Conservation (phyloP, 2,329 filamentous ascomycete species). For the Sclerotinia glacialis region DNA sequence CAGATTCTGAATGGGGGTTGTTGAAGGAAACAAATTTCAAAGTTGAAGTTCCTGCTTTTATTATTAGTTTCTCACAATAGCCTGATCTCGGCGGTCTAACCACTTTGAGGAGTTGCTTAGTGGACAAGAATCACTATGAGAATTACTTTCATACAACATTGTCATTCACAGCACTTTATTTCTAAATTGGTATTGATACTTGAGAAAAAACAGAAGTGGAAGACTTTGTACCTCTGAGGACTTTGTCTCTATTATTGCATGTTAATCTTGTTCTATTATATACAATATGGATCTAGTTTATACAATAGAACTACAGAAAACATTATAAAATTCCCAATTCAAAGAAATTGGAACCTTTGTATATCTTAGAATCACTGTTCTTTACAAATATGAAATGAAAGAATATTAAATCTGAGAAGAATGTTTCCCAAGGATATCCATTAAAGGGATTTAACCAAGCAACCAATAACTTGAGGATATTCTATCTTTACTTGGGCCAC, state of each 20-base stretch:
- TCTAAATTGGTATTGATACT: no score
- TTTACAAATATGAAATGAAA: neutral
- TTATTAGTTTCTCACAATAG: neutral
- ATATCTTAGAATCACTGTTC: neutral
- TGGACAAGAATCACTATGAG: neutral
- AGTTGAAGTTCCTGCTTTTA: neutral
- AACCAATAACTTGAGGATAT: no score
- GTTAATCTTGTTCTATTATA: neutral
- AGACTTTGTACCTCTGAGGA: no score
- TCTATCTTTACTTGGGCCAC: no score
- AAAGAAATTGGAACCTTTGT: neutral
- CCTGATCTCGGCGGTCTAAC: neutral
- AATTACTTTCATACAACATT: neutral
- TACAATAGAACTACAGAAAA: neutral
- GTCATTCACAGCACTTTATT: neutral
- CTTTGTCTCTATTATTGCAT: neutral
- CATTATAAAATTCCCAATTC: neutral
- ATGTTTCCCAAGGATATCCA: no score
- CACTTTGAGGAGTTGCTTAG: neutral
- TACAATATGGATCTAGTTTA: neutral
- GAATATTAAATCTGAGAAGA: no score
- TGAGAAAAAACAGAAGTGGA: no score
- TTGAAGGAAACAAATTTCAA: neutral
- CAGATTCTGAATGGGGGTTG: neutral
- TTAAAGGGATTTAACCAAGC: no score